These are phyloP conservation scores for Chaetomiaceae sp. DNA, from an alignment of 2,329 filamentous ascomycete genomes.

Conservation along the genomic window DNA sequence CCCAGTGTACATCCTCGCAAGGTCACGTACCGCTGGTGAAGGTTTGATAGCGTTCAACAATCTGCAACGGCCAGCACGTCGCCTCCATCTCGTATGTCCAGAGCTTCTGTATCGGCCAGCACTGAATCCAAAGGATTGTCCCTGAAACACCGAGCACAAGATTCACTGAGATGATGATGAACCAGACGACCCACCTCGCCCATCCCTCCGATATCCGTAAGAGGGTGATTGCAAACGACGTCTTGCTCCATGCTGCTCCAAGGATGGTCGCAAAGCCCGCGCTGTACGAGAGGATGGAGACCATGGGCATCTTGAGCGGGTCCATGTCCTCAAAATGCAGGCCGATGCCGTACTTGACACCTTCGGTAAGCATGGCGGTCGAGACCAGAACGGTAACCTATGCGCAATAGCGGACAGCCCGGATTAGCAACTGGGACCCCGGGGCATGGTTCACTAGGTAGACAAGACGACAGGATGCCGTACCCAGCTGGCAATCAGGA, in stretches of 20 bases:
- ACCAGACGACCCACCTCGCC: constrained; percentile 25
- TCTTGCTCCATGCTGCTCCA: constrained; percentile 29
- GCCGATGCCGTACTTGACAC: neutral
- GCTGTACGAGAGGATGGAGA: neutral
- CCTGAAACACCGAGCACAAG: constrained; percentile 23
- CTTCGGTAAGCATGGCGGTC: neutral
- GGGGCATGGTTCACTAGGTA: neutral
- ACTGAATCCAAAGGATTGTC: constrained; percentile 29
- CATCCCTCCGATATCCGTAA: constrained; percentile 25
- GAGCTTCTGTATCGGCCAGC: constrained; percentile 27
- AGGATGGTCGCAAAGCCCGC: neutral
- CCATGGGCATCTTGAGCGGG: neutral
- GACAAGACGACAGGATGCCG: too few species aligned
- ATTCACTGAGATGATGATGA: constrained; percentile 29
- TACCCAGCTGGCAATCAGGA: neutral
- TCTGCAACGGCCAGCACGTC: constrained; percentile 28
- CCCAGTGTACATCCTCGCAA: neutral
- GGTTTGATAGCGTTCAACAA: constrained; percentile 29
- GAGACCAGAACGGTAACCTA: neutral
- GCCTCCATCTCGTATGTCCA: constrained; percentile 27
- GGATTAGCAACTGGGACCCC: neutral
- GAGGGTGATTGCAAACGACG: constrained; percentile 31
- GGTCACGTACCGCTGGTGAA: constrained; percentile 25
- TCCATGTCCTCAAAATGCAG: neutral
- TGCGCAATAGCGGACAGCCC: too few species aligned